Percentiles rank a stretch among this genome's conserved stretches.
Evolutionary conservation across 2,329 filamentous ascomycete species (phyloP).

Genomic region (Bipolaris bicolor): DNA sequence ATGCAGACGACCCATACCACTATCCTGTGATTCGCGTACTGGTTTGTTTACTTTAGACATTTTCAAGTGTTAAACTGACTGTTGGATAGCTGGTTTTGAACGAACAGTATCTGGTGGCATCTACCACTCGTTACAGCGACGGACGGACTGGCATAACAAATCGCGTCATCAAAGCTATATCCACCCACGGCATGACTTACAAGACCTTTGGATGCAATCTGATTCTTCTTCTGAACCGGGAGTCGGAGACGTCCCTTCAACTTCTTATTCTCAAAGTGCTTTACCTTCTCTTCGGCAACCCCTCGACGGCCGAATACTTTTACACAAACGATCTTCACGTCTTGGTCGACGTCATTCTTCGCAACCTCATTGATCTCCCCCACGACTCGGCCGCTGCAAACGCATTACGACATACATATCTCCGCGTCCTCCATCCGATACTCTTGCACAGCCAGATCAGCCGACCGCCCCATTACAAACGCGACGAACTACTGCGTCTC

Average conservation of each 20-base stretch:
- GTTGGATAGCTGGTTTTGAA: slow-evolving; percentile 80
- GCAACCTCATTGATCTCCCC: slow-evolving; percentile 94
- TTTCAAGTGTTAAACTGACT: background rate
- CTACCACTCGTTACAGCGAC: slow-evolving; percentile 49
- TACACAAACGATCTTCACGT: slow-evolving; percentile 97
- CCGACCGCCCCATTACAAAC: slow-evolving; percentile 88
- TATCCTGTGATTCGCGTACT: slow-evolving; percentile 93
- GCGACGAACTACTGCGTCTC: slow-evolving; percentile 78
- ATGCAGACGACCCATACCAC: slow-evolving; percentile 90
- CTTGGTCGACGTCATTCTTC: slow-evolving; percentile 91
- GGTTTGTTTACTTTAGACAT: slow-evolving; percentile 60
- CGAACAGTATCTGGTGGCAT: slow-evolving; percentile 93
- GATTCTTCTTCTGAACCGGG: slow-evolving; percentile 91
- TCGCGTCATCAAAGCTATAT: slow-evolving; percentile 89
- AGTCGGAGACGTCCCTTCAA: slow-evolving; percentile 90
- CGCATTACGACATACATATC: slow-evolving; percentile 85
- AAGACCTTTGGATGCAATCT: slow-evolving; percentile 98
- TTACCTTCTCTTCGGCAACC: slow-evolving; percentile 93
- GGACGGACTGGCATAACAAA: slow-evolving; percentile 73
- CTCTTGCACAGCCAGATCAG: slow-evolving; percentile 90
- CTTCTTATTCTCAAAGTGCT: slow-evolving; percentile 95
- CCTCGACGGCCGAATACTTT: slow-evolving; percentile 93
- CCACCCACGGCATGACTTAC: slow-evolving; percentile 77
- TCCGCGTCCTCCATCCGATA: slow-evolving; percentile 88
- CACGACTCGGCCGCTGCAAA: slow-evolving; percentile 66